A percentile compares a stretch with the other conserved stretches of the same genome.
Conservation (phyloP, 2,329 filamentous ascomycete species). For the Aspergillus latus region DNA sequence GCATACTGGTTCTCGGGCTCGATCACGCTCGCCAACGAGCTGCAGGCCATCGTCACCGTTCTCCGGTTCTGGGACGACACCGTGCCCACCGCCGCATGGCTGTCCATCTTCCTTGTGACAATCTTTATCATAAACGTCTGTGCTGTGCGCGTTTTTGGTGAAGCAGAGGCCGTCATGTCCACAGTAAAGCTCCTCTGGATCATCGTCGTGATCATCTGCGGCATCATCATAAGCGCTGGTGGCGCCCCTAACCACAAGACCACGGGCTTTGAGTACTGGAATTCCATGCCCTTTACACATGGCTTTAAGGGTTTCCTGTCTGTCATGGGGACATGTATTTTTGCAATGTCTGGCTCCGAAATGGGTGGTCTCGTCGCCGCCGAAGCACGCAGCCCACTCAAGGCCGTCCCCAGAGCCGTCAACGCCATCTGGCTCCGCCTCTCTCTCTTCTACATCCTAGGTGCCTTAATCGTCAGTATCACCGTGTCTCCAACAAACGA, state of each 20-base stretch:
- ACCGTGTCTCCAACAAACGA: slow-evolving; percentile 43
- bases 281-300: slow-evolving; percentile 42
- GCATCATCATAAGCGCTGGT: slow-evolving; percentile 48
- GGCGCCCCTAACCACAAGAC: slow-evolving; percentile 40
- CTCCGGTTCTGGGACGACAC: slow-evolving; percentile 47
- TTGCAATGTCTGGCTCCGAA: slow-evolving; percentile 46
- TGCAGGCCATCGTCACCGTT: slow-evolving; percentile 43
- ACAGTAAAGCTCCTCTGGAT: slow-evolving; percentile 52
- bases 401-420: slow-evolving; percentile 47
- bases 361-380: slow-evolving; percentile 47
- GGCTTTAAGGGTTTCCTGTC: slow-evolving; percentile 47
- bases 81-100: slow-evolving; percentile 47
- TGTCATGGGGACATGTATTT: slow-evolving; percentile 41
- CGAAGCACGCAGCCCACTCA: slow-evolving; percentile 46
- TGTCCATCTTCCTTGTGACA: slow-evolving; percentile 47
- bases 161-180: slow-evolving; percentile 48
- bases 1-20: slow-evolving; percentile 49
- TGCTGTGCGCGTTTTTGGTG: slow-evolving; percentile 47
- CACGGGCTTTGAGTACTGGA: slow-evolving; percentile 51
- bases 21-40: slow-evolving; percentile 49
- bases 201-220: slow-evolving; percentile 49
- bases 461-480: slow-evolving; percentile 48
- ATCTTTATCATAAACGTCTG: slow-evolving; percentile 47
- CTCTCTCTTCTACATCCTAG: slow-evolving; percentile 48
- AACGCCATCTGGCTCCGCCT: slow-evolving; percentile 49